phyloP scores from a whole-genome alignment of 257 asterid genomes.

The Solanum sparsipilum region DNA sequence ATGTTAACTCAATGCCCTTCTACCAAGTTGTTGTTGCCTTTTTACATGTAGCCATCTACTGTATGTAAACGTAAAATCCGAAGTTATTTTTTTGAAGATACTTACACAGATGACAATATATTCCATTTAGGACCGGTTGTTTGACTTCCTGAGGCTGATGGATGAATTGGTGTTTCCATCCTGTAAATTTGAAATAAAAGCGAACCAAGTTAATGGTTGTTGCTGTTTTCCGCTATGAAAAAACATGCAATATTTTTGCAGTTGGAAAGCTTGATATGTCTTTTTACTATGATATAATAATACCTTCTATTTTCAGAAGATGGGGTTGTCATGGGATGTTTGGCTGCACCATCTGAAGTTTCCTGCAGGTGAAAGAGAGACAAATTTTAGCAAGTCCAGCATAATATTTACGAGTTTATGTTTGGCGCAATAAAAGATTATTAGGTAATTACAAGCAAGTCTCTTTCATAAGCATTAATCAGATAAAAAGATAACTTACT shows the following conservation, averaged over 20 bases:
- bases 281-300: neutral
- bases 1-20: neutral
- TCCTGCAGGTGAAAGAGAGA: conserved; percentile 16
- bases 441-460: neutral
- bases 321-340: conserved; percentile 36
- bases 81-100: neutral
- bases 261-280: neutral
- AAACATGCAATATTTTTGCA: neutral
- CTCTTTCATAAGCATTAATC: neutral
- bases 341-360: conserved; percentile 20
- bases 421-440: neutral
- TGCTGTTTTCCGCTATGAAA: neutral
- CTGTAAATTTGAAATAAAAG: conserved; percentile 22
- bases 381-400: neutral
- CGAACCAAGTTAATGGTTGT: neutral
- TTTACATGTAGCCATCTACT: neutral
- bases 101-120: conserved; percentile 69
- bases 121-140: conserved; percentile 63
- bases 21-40: neutral
- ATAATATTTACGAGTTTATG: neutral
- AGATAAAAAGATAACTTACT: neutral
- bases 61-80: neutral
- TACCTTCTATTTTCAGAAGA: conserved; percentile 44
- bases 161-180: conserved; percentile 33
- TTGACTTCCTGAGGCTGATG: conserved; percentile 48